Evolutionary conservation across 1,284 basidiomycete species (phyloP), one percentile per base, ranked within the genome.

Genomic region (Ustanciosporium gigantosporum): DNA sequence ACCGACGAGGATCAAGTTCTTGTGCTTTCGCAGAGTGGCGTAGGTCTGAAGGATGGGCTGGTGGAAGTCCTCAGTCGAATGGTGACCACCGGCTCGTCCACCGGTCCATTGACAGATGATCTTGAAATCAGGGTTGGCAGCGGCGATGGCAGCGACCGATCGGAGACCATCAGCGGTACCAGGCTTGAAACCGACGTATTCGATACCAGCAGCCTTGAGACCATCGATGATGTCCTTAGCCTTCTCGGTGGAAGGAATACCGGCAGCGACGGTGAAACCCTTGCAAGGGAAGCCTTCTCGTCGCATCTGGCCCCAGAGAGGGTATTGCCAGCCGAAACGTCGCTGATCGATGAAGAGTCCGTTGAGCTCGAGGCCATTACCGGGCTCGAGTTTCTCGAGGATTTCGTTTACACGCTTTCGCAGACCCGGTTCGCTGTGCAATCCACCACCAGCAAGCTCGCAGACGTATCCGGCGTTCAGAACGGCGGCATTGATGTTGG

Each of bases 51-150:
- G 82, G 69, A 98, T 87, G 0, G 95, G 94, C 79, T 95, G 91
- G 78, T 97, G 93, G 85, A 97, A 93, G 80, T 98, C 95, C 80
- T 98, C 95, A 79, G 87, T 96, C 11, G 90, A 93, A 82, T 97
- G 94, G 74, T 98, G 94, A 55, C 94, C 94, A 70, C 94, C 94
- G n/a, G 94, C 95, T 71, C 94, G 91, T 42, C 94, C 94, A 76
- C 94, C 95, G 39, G 94, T 98, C 94, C 94, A 97, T 78, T 97
- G 94, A 64, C 96, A 82, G 79, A 98, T 91, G 80, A 98, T 87
- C n/a, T 94, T 92, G 84, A 90, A 98, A 80, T 91, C 87, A 34
- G 93, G 90, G 80, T 96, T 93, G 58, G 91, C 84, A 35, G 89
- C 85, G 21, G 95, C 94, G 72, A 98, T 98, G 82, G 88, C 93